phyloP scores from a whole-genome alignment of 306 rosid species.

The Quercus gilva region DNA sequence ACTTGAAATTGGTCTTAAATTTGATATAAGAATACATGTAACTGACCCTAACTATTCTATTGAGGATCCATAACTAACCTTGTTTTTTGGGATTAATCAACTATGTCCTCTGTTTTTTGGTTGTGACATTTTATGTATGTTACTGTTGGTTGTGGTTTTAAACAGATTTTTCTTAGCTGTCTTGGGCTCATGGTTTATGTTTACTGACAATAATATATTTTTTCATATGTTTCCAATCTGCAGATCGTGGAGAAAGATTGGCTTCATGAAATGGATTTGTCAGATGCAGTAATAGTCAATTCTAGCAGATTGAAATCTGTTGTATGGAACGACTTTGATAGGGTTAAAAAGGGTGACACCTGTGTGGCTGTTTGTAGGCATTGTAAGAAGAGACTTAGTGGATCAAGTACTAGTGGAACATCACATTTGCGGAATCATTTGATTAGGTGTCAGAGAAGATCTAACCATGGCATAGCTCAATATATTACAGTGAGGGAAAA shows the following conservation, averaged over 20 bases:
- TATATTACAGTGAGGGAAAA: constrained; percentile 69
- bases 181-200: not conserved
- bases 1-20: not conserved
- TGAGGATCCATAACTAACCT: no score
- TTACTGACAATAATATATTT: not conserved
- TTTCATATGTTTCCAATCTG: constrained; percentile 10
- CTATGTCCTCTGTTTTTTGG: not conserved
- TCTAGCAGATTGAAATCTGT: constrained; percentile 92
- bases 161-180: not conserved
- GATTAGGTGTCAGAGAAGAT: constrained; percentile 88
- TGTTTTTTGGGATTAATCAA: not conserved
- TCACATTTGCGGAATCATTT: constrained; percentile 99
- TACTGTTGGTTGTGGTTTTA: not conserved
- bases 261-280: constrained; percentile 77
- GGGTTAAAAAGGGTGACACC: constrained; percentile 89
- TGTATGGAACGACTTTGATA: constrained; percentile 98
- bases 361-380: constrained; percentile 94
- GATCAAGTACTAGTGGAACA: constrained; percentile 97
- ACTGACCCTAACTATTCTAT: no score
- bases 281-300: constrained; percentile 84
- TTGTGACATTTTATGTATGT: not conserved
- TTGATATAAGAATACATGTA: no score
- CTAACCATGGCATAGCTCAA: constrained; percentile 64
- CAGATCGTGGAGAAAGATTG: constrained; percentile 37
- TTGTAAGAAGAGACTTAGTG: constrained; percentile 95